A percentile compares a stretch with the other conserved stretches of the same genome.
Conservation (phyloP, 1,139 yeast genomes). For the Chernovozyma sophiae-reginae region DNA sequence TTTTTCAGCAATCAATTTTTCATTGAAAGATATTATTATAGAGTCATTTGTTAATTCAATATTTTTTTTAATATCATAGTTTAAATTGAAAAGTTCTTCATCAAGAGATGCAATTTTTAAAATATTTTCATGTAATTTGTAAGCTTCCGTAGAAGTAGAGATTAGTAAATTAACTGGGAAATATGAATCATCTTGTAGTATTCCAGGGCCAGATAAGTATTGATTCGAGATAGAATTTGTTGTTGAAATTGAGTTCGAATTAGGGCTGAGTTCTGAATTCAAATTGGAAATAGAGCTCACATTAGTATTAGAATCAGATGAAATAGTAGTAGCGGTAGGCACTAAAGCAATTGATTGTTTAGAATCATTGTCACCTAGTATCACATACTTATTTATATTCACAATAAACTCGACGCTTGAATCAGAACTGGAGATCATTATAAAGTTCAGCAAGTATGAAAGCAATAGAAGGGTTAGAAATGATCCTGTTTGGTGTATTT, state of each 20-base stretch:
- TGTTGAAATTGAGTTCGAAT: background rate
- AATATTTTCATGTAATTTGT: constrained; percentile 1
- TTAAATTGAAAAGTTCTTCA: constrained; percentile 3
- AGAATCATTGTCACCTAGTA: background rate
- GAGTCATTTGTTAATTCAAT: constrained; percentile 1
- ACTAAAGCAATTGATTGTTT: background rate
- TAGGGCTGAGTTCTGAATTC: background rate
- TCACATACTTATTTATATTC: constrained; percentile 2
- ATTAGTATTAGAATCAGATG: background rate
- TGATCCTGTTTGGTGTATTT: too few relatives aligned
- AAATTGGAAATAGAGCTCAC: background rate
- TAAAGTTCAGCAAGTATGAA: too few relatives aligned
- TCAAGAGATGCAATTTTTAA: background rate
- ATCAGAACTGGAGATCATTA: background rate
- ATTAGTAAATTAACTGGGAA: constrained; percentile 2
- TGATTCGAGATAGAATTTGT: background rate
- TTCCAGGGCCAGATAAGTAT: background rate
- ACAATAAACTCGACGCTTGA: background rate
- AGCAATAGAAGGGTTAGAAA: too few relatives aligned
- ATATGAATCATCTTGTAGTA: background rate
- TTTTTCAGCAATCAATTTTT: constrained; percentile 3
- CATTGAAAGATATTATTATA: constrained; percentile 1
- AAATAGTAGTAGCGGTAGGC: background rate
- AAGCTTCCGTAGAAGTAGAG: background rate
- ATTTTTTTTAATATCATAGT: constrained; percentile 1